Conservation (phyloP, 1,139 yeast genomes). For the Saccharomyces pastorianus region DNA sequence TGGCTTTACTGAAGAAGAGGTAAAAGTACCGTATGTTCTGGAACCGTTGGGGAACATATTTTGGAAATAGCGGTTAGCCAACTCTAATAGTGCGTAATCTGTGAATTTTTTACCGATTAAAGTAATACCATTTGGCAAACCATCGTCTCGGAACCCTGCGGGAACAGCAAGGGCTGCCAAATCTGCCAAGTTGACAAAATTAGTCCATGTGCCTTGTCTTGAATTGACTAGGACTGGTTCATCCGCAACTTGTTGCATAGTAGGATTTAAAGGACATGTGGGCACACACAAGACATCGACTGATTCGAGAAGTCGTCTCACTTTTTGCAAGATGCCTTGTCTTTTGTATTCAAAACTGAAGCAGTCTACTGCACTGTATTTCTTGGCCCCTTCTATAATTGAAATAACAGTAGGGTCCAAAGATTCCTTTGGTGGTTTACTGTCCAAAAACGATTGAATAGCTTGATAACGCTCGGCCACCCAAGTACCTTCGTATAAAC, state of each 20-base stretch:
- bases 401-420: constrained; percentile 78
- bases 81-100: constrained; percentile 79
- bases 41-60: constrained; percentile 40
- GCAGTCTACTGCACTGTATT: constrained; percentile 71
- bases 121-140: constrained; percentile 85
- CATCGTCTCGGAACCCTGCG: constrained; percentile 75
- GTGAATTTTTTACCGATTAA: constrained; percentile 72
- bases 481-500: constrained; percentile 98
- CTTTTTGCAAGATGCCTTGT: constrained; percentile 61
- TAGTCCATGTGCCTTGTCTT: constrained; percentile 91
- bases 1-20: constrained; percentile 15
- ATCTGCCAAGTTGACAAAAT: constrained; percentile 91
- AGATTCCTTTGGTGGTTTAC: constrained; percentile 60
- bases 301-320: constrained; percentile 45
- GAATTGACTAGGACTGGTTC: constrained; percentile 86
- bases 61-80: constrained; percentile 64
- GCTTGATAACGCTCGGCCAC: constrained; percentile 92
- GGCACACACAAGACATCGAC: constrained; percentile 81
- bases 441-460: constrained; percentile 59
- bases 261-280: constrained; percentile 87
- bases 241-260: constrained; percentile 55
- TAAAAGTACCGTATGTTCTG: constrained; percentile 41
- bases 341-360: constrained; percentile 81
- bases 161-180: constrained; percentile 88
- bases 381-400: constrained; percentile 71